Percentiles rank a stretch among this genome's conserved stretches.
These are phyloP conservation scores for Zopfochytrium polystomum DNA, from an alignment of 371 early-diverging fungal species.

Conservation along the genomic window DNA sequence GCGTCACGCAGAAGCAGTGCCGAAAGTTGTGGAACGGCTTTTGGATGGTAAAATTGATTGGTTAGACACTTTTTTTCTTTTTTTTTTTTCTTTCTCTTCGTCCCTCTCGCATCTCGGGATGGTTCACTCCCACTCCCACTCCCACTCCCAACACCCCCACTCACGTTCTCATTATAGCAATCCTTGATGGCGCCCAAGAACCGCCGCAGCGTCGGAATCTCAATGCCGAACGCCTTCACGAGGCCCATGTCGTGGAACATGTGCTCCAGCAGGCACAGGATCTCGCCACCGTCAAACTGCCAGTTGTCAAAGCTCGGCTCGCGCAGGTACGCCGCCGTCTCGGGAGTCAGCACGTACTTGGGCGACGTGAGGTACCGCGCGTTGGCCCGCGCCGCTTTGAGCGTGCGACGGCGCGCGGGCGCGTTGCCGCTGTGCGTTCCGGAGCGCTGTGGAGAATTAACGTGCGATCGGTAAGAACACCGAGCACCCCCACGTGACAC, in stretches of 20 bases:
- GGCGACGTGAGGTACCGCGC: slow-evolving; percentile 12
- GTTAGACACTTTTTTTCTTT: too few relatives aligned
- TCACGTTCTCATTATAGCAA: slow-evolving; percentile 48
- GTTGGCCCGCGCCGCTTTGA: slow-evolving; percentile 2
- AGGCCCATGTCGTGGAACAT: slow-evolving; percentile 49
- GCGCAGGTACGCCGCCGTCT: slow-evolving; percentile 37
- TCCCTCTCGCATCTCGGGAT: too few relatives aligned
- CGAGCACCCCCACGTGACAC: neutral
- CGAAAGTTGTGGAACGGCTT: slow-evolving; percentile 53
- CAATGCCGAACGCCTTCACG: slow-evolving; percentile 43
- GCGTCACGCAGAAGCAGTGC: slow-evolving; percentile 56
- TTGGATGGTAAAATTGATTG: neutral
- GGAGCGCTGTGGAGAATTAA: neutral
- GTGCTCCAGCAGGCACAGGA: slow-evolving; percentile 43
- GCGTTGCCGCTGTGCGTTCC: neutral
- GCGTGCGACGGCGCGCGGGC: neutral
- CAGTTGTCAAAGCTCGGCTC: slow-evolving; percentile 49
- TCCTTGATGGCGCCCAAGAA: slow-evolving; percentile 39
- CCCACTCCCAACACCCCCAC: neutral
- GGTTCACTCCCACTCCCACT: too few relatives aligned
- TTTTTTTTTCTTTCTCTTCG: too few relatives aligned
- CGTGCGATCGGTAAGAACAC: neutral
- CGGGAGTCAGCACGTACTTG: slow-evolving; percentile 34
- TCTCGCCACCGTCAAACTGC: slow-evolving; percentile 48
- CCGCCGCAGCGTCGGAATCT: slow-evolving; percentile 29